Percentiles rank a stretch among this genome's conserved stretches.
Evolutionary conservation across 192 early-diverging fungal species (phyloP).

Genomic region (Piromyces sp.): DNA sequence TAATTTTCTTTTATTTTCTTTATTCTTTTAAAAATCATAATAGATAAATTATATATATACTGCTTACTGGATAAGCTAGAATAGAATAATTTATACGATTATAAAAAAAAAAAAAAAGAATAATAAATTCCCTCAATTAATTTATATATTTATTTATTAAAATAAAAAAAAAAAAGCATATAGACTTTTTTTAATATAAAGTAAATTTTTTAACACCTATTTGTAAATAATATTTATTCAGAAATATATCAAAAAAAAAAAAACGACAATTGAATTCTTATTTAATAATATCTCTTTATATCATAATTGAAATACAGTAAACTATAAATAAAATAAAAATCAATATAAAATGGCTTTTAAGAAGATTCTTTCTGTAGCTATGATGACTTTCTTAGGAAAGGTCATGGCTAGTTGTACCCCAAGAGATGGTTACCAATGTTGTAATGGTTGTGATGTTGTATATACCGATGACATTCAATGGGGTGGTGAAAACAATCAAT

Average conservation of each 20-base stretch:
- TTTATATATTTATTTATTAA: neutral
- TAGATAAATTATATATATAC: neutral
- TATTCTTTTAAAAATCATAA: neutral
- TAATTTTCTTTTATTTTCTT: neutral
- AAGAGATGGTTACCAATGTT: neutral
- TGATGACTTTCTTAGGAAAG: neutral
- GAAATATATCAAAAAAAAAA: too few relatives aligned
- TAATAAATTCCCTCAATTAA: neutral
- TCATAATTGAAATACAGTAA: too few relatives aligned
- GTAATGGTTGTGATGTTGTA: neutral
- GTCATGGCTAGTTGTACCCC: neutral
- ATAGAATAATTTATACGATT: neutral
- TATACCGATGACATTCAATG: neutral
- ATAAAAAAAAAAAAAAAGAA: neutral
- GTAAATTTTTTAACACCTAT: too few relatives aligned
- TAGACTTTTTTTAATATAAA: too few relatives aligned
- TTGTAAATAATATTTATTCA: too few relatives aligned
- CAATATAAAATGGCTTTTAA: neutral
- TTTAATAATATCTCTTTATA: too few relatives aligned
- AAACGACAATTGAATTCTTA: too few relatives aligned
- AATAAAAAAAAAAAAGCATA: neutral
- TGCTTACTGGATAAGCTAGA: neutral
- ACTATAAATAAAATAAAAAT: neutral
- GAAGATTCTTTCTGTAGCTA: neutral
- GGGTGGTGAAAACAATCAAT: too few relatives aligned